A percentile compares a stretch with the other conserved stretches of the same genome.
These are phyloP conservation scores for Corylus heterophylla DNA, from an alignment of 306 rosid genomes.

Conservation along the genomic window DNA sequence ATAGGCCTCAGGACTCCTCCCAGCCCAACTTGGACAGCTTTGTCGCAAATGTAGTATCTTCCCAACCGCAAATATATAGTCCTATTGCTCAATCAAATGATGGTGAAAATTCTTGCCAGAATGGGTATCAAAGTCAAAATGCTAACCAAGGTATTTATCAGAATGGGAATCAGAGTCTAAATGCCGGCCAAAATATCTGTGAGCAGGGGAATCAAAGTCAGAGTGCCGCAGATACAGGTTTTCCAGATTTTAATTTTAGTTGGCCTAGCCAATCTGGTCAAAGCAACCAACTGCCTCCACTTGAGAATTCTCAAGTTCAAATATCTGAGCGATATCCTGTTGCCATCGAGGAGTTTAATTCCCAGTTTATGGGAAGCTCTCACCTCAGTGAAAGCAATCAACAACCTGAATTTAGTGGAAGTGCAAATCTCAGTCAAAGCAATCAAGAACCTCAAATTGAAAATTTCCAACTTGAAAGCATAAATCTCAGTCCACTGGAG, in stretches of 20 bases:
- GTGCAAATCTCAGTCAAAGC: constrained; percentile 27
- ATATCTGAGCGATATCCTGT: constrained; percentile 6
- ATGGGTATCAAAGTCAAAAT: constrained; percentile 34
- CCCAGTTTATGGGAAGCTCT: not conserved
- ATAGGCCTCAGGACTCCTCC: constrained; percentile 23
- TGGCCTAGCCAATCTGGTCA: constrained; percentile 37
- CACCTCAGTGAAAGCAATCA: not conserved
- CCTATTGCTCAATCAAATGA: constrained; percentile 30
- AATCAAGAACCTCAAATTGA: constrained; percentile 29
- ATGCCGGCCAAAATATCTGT: constrained; percentile 4
- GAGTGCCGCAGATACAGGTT: constrained; percentile 13
- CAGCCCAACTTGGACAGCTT: constrained; percentile 26
- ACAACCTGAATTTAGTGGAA: not conserved
- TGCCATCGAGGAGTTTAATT: constrained; percentile 20
- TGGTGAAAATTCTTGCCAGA: constrained; percentile 25
- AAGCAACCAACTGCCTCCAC: constrained; percentile 22
- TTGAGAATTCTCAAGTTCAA: constrained; percentile 26
- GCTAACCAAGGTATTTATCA: constrained; percentile 23
- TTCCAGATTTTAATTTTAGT: constrained; percentile 28
- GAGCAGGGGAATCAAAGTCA: constrained; percentile 28
- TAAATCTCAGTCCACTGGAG: constrained; percentile 14
- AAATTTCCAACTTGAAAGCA: constrained; percentile 23
- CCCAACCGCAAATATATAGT: constrained; percentile 28
- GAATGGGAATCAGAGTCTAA: constrained; percentile 33
- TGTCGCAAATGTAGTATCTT: constrained; percentile 24